A percentile compares a stretch with the other conserved stretches of the same genome.
Evolutionary conservation across 2,329 filamentous ascomycete genomes (phyloP).

Genomic region (Claviceps lovelessii): DNA sequence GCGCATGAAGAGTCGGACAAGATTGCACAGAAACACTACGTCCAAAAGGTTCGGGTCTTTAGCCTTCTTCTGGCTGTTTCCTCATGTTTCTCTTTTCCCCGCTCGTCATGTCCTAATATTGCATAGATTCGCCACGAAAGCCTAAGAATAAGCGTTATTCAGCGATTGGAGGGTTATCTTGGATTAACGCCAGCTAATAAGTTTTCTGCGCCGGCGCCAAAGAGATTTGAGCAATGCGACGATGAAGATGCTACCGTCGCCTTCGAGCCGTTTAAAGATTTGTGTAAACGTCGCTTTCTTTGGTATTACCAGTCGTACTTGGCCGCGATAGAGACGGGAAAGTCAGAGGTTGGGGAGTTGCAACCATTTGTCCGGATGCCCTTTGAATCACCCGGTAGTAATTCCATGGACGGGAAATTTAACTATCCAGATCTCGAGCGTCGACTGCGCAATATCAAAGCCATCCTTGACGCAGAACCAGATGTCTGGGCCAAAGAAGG

Average conservation of each 20-base stretch:
- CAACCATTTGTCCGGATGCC: constrained; percentile 65
- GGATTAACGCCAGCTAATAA: constrained; percentile 39
- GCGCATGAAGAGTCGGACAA: constrained; percentile 54
- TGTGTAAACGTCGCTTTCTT: constrained; percentile 80
- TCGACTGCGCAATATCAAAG: constrained; percentile 55
- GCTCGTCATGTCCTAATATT: background rate
- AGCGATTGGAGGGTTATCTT: constrained; percentile 68
- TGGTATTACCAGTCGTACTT: constrained; percentile 94
- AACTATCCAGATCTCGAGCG: constrained; percentile 61
- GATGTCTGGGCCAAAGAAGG: constrained; percentile 59
- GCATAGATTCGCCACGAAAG: constrained; percentile 77
- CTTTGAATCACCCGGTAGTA: constrained; percentile 57
- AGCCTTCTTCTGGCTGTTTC: background rate
- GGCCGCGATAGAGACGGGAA: constrained; percentile 51
- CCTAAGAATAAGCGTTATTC: constrained; percentile 70
- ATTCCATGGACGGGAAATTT: constrained; percentile 77
- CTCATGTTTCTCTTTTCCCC: background rate
- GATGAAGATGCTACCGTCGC: constrained; percentile 39
- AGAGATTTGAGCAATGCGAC: constrained; percentile 29
- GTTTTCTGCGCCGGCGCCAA: constrained; percentile 6
- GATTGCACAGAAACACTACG: constrained; percentile 59
- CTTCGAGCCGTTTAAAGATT: constrained; percentile 79
- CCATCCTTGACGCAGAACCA: constrained; percentile 57
- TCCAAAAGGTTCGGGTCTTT: constrained; percentile 50
- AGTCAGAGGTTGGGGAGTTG: constrained; percentile 47